Evolutionary conservation across 2,329 filamentous ascomycete genomes (phyloP).

Genomic region (Aspergillus intermedius): DNA sequence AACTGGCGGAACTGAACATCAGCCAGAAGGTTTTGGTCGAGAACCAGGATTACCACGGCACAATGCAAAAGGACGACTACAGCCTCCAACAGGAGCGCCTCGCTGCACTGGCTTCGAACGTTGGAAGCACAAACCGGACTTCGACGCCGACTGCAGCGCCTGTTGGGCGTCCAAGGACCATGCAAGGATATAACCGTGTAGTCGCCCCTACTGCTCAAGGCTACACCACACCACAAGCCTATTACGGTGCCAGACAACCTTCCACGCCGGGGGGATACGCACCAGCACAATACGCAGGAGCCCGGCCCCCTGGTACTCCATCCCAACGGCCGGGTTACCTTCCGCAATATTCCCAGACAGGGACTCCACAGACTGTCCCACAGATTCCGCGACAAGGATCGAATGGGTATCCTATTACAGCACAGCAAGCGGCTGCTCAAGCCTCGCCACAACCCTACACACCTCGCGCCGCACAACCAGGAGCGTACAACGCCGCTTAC

Average conservation of each 20-base stretch:
- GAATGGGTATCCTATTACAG: constrained; percentile 32
- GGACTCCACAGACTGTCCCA: constrained; percentile 26
- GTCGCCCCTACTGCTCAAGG: constrained; percentile 23
- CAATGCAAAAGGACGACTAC: constrained; percentile 76
- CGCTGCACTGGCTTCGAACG: constrained; percentile 25
- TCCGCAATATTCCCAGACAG: constrained; percentile 28
- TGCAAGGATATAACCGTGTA: constrained; percentile 29
- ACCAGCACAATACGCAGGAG: constrained; percentile 22
- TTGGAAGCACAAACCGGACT: constrained; percentile 25
- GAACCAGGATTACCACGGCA: constrained; percentile 65
- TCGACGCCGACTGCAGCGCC: constrained; percentile 23
- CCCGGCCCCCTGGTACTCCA: constrained; percentile 30
- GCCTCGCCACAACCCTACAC: constrained; percentile 31
- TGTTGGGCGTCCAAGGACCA: constrained; percentile 22
- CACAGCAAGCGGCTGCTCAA: constrained; percentile 24
- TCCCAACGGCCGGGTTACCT: constrained; percentile 32
- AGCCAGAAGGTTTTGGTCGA: constrained; percentile 71
- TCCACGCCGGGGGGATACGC: constrained; percentile 27
- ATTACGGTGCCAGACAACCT: constrained; percentile 25
- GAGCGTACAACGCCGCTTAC: constrained; percentile 22
- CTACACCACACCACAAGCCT: constrained; percentile 25
- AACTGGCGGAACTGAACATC: constrained; percentile 74
- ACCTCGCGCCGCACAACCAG: constrained; percentile 28
- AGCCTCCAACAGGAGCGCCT: constrained; percentile 45
- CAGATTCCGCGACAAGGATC: constrained; percentile 35